These are phyloP conservation scores for Leishmania mexicana DNA, from an alignment of 208 protist species.

Conservation along the genomic window DNA sequence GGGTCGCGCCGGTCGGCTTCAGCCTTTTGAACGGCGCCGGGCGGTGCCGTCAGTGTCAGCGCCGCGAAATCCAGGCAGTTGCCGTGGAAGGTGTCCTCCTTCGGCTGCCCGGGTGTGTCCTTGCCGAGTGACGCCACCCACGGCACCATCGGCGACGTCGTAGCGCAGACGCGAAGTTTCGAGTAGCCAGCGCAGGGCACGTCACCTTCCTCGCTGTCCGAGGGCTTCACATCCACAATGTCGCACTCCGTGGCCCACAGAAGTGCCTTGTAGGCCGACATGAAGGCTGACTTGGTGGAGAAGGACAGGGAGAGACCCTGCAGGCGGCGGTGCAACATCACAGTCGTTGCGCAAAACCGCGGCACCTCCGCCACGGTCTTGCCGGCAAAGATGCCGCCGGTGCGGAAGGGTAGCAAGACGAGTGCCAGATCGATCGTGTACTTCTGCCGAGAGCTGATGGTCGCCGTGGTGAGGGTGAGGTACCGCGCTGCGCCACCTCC, in stretches of 20 bases:
- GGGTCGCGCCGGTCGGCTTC: constrained; percentile 32
- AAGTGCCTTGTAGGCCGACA: constrained; percentile 82
- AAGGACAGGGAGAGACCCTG: constrained; percentile 75
- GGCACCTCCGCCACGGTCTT: constrained; percentile 71
- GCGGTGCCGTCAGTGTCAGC: constrained; percentile 37
- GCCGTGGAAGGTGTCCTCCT: constrained; percentile 48
- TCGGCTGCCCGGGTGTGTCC: constrained; percentile 1
- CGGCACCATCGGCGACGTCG: constrained; percentile 55
- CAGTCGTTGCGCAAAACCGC: constrained; percentile 52
- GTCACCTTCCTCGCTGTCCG: constrained; percentile 19
- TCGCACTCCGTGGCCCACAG: constrained; percentile 87
- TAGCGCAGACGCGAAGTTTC: constrained; percentile 60
- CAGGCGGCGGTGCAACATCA: constrained; percentile 53
- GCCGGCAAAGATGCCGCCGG: constrained; percentile 30
- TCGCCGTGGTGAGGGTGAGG: constrained; percentile 73
- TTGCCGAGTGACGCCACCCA: constrained; percentile 54
- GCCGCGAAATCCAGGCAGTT: constrained; percentile 64
- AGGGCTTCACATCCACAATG: constrained; percentile 46
- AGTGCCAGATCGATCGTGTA: constrained; percentile 76
- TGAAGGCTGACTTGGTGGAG: constrained; percentile 67
- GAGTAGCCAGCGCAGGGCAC: constrained; percentile 31
- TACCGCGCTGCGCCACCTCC: constrained; percentile 23
- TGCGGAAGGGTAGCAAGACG: constrained; percentile 72
- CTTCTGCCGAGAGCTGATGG: constrained; percentile 58
- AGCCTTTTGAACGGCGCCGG: constrained; percentile 19